Evolutionary conservation across 352 stramenopile species (phyloP), one percentile per base, ranked within the genome.

Genomic region (Globisporangium canariense): DNA sequence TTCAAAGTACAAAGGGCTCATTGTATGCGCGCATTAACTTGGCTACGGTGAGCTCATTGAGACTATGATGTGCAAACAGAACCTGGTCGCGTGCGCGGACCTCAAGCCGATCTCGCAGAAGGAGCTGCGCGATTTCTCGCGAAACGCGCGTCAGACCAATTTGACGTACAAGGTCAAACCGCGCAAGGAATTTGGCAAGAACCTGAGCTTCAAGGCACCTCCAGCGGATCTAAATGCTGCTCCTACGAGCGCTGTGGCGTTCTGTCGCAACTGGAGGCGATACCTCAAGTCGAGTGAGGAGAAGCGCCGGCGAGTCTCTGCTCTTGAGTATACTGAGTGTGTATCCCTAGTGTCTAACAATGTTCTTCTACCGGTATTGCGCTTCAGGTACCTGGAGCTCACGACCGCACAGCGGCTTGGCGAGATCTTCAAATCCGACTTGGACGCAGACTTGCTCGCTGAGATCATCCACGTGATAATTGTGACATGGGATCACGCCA

Each of bases 71-170:
- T 68, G 32, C 32, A 36, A 36, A 36, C 32, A 96, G 86, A 94
- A 94, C 46, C 69, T 93, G 18, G 88, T 96, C 2, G 81, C 85
- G 11, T 96, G 88, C 69, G 88, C 88, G 0, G 81, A 93, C 54
- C 64, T 96, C 36, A 96, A 93, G 56, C 86, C 87, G 22, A 78
- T 96, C 47, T 89, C 74, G 13, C 83, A 91, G 50, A 78, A 74
- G 20, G 87, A 96, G 67, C 64, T 96, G 22, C 74, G 70, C 16
- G 74, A 78, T 60, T 82, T 96, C 40, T 81, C 69, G 5, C 76
- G 68, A 36, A 70, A 60, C 16, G 67, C 83, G 32, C 78, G 79
- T 4, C 64, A 74, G 36, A 86, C 68, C n/a, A 96, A 94, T 62
- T 70, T 90, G n/a, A 67, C 76, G 22, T 94, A 81, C 59, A 85